phyloP scores from a whole-genome alignment of 345 rosid genomes.

The Populus alba region DNA sequence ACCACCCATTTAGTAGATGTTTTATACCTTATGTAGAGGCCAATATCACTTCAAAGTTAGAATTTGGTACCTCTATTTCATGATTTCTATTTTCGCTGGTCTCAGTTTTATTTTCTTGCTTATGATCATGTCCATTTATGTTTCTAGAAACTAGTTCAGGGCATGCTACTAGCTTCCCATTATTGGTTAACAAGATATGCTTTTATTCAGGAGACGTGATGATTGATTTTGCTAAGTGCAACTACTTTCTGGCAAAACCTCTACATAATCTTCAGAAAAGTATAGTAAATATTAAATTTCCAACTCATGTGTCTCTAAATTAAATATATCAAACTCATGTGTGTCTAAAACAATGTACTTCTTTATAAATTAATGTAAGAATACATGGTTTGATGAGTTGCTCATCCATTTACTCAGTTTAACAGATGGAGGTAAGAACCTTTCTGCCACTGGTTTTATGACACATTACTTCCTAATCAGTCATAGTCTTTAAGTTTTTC shows the following conservation, averaged over 20 bases:
- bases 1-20: neutral
- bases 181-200: neutral
- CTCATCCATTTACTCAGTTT: neutral
- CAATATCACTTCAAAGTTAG: neutral
- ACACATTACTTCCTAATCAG: too few relatives aligned
- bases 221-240: neutral
- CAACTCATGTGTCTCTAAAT: neutral
- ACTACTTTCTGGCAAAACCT: neutral
- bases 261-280: neutral
- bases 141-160: neutral
- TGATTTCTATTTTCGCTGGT: too few relatives aligned
- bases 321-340: neutral
- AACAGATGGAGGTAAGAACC: neutral
- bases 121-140: neutral
- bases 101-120: too few relatives aligned
- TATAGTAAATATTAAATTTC: neutral
- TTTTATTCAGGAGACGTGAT: neutral
- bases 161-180: neutral
- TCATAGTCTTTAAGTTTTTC: too few relatives aligned
- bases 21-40: too few relatives aligned
- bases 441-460: neutral
- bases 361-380: neutral
- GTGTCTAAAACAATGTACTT: neutral
- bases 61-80: neutral
- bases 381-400: neutral